Conservation (phyloP, 495 filamentous ascomycete species). For the Neurospora hispaniola region DNA sequence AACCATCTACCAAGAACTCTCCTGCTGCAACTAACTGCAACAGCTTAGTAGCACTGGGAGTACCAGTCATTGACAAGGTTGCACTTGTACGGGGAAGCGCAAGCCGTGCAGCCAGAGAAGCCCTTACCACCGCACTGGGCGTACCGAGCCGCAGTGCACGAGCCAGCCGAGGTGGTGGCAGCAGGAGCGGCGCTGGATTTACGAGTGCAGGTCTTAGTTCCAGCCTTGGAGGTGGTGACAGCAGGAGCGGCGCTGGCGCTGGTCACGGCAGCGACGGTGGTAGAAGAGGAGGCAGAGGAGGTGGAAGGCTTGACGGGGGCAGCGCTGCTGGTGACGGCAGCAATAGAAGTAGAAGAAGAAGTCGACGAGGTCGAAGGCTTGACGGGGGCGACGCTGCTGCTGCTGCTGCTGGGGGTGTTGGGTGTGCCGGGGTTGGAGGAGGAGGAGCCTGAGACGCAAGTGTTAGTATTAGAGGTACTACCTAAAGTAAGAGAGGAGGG, state of each 20-base stretch:
- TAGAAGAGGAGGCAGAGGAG: not conserved
- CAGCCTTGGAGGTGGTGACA: not conserved
- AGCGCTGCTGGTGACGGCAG: constrained; percentile 2
- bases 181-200: constrained; percentile 6
- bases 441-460: not conserved
- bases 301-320: constrained; percentile 1
- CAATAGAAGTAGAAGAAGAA: not conserved
- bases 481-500: not conserved
- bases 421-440: not conserved
- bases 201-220: not conserved
- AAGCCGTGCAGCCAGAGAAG: constrained; percentile 33
- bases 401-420: constrained; percentile 5
- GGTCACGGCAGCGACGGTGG: not conserved
- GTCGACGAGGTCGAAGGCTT: constrained; percentile 10
- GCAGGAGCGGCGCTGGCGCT: constrained; percentile 1
- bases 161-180: constrained; percentile 4
- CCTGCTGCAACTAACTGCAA: not conserved
- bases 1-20: not conserved
- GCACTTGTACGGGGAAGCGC: constrained; percentile 28
- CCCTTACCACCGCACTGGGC: constrained; percentile 35
- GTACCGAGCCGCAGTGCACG: constrained; percentile 21
- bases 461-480: not conserved
- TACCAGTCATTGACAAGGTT: constrained; percentile 32
- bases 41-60: constrained; percentile 24
- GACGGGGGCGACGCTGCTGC: not conserved